Conservation (phyloP, 2,329 filamentous ascomycete genomes). For the Colletotrichum sp. region DNA sequence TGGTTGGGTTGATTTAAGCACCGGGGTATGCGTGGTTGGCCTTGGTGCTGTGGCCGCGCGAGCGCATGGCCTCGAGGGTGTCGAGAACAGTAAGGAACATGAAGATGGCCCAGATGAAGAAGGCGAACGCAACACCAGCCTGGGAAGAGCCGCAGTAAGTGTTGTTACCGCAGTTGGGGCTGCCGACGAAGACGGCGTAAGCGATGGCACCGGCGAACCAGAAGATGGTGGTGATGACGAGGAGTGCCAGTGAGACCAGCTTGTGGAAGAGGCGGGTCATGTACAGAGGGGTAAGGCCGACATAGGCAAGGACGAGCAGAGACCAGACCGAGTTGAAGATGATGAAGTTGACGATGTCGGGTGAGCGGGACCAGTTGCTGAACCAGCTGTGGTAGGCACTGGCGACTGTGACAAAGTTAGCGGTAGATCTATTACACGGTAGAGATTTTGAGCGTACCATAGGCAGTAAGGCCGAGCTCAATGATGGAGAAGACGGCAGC, state of each 20-base stretch:
- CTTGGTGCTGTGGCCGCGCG: slow-evolving; percentile 37
- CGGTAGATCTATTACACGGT: not conserved
- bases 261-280: slow-evolving; percentile 65
- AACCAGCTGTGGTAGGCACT: slow-evolving; percentile 24
- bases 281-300: slow-evolving; percentile 70
- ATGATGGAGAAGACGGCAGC: slow-evolving; percentile 75
- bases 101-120: slow-evolving; percentile 65
- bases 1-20: not conserved
- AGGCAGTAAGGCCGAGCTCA: slow-evolving; percentile 76
- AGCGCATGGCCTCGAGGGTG: slow-evolving; percentile 46
- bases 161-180: slow-evolving; percentile 56
- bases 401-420: slow-evolving; percentile 51
- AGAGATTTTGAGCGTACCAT: slow-evolving; percentile 56
- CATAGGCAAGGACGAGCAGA: slow-evolving; percentile 71
- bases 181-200: slow-evolving; percentile 68
- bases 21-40: slow-evolving; percentile 20
- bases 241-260: slow-evolving; percentile 68
- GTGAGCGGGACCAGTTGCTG: slow-evolving; percentile 40
- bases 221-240: slow-evolving; percentile 79
- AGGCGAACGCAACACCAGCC: slow-evolving; percentile 70
- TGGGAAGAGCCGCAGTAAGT: slow-evolving; percentile 64
- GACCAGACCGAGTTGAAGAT: slow-evolving; percentile 83
- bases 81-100: slow-evolving; percentile 52
- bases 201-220: slow-evolving; percentile 91
- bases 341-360: slow-evolving; percentile 73